Conservation (phyloP, 2,329 filamentous ascomycete species). For the Colletotrichum sublineola region DNA sequence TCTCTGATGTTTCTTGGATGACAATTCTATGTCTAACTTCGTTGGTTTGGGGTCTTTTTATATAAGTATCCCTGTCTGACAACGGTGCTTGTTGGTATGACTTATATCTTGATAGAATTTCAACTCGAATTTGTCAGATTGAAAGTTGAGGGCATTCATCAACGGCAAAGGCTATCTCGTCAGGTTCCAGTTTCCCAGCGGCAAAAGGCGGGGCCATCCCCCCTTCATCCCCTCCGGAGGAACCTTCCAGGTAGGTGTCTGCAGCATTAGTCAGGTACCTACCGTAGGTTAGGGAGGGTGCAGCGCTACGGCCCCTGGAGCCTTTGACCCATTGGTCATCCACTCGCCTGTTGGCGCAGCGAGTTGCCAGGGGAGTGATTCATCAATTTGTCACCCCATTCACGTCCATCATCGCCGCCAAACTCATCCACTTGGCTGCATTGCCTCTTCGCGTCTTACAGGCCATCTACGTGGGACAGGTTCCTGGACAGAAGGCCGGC, state of each 20-base stretch:
- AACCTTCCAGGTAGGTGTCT: slow-evolving; percentile 35
- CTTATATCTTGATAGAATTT: background rate
- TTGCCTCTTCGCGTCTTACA: background rate
- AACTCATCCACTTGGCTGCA: background rate
- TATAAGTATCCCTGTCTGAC: no score
- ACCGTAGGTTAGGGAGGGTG: background rate
- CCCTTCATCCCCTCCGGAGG: background rate
- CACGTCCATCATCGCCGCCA: background rate
- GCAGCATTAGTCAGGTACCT: background rate
- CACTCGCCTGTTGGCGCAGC: background rate
- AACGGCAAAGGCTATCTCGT: slow-evolving; percentile 1
- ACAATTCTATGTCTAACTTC: no score
- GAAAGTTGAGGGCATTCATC: slow-evolving; percentile 14
- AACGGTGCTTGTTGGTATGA: background rate
- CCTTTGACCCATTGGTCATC: slow-evolving; percentile 16
- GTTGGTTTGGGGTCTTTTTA: background rate
- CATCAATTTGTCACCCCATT: slow-evolving; percentile 22
- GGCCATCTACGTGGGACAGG: background rate
- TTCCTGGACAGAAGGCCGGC: slow-evolving; percentile 14
- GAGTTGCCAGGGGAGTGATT: background rate
- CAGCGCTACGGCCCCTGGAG: slow-evolving; percentile 8
- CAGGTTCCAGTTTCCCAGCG: slow-evolving; percentile 17
- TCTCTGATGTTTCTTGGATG: background rate
- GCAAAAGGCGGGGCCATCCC: slow-evolving; percentile 17
- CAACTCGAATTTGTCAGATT: slow-evolving; percentile 19